A percentile compares a stretch with the other conserved stretches of the same genome.
These are phyloP conservation scores for Angophora floribunda DNA, from an alignment of 345 rosid genomes.

Conservation along the genomic window DNA sequence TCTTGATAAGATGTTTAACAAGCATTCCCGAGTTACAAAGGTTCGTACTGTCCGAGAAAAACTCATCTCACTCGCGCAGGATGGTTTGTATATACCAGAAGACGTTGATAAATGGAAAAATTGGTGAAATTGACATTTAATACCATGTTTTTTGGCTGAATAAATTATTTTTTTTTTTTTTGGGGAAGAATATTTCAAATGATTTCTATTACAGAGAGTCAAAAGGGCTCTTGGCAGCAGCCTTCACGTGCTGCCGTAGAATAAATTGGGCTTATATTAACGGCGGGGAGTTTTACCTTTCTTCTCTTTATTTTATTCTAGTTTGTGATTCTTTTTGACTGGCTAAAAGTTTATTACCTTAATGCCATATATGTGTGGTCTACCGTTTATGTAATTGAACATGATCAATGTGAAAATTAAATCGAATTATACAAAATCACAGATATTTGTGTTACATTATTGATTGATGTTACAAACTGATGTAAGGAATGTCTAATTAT, in stretches of 20 bases:
- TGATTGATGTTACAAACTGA: neutral
- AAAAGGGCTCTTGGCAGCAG: neutral
- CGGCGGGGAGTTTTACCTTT: neutral
- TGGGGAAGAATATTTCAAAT: neutral
- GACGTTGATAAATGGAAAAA: neutral
- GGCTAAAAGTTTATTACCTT: neutral
- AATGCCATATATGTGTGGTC: neutral
- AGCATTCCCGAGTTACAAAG: neutral
- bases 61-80: neutral
- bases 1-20: neutral
- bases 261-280: neutral
- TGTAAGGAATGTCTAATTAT: neutral
- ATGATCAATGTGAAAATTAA: neutral
- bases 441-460: neutral
- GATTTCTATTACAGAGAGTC: neutral
- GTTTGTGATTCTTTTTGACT: neutral
- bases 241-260: neutral
- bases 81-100: neutral
- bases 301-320: neutral
- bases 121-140: neutral
- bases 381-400: neutral
- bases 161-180: neutral
- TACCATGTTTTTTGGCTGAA: neutral
- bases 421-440: neutral
- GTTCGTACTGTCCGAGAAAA: neutral